Evolutionary conservation across 192 early-diverging fungal species (phyloP).

Genomic region (Coemansia sp.): DNA sequence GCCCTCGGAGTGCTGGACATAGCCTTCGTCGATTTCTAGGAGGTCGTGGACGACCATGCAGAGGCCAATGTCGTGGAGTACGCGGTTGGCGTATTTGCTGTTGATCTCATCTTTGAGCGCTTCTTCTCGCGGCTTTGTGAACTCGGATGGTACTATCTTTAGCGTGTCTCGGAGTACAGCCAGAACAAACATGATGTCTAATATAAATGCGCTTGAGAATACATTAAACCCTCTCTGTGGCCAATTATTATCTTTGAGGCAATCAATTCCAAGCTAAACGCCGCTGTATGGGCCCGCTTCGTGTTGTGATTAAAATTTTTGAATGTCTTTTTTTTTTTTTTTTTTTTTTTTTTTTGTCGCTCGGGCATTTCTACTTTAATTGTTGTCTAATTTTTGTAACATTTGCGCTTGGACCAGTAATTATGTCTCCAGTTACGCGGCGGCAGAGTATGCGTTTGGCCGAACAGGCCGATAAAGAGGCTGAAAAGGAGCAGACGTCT

Average conservation of each 20-base stretch:
- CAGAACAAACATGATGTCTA: conserved; percentile 79
- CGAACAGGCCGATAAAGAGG: conserved; percentile 7
- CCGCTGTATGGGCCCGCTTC: background rate
- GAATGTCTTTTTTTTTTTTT: background rate
- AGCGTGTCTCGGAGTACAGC: conserved; percentile 79
- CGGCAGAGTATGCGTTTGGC: conserved; percentile 35
- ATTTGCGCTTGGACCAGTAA: background rate
- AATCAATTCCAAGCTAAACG: background rate
- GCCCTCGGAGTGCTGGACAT: conserved; percentile 80
- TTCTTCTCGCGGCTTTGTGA: conserved; percentile 68
- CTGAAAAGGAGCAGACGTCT: background rate
- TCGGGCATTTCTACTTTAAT: too few species aligned
- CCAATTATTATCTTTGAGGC: background rate
- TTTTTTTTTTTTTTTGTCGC: background rate
- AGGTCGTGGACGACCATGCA: conserved; percentile 86
- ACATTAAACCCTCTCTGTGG: background rate
- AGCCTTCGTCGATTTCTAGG: conserved; percentile 76
- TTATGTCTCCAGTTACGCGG: conserved; percentile 27
- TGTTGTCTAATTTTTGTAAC: conserved; percentile 1
- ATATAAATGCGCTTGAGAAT: background rate
- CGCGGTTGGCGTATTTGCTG: conserved; percentile 87
- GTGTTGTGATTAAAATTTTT: background rate
- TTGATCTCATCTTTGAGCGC: conserved; percentile 89
- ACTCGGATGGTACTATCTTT: conserved; percentile 76
- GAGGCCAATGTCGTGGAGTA: conserved; percentile 83